phyloP scores from a whole-genome alignment of 2,329 filamentous ascomycete species.

The Cercospora sp. region DNA sequence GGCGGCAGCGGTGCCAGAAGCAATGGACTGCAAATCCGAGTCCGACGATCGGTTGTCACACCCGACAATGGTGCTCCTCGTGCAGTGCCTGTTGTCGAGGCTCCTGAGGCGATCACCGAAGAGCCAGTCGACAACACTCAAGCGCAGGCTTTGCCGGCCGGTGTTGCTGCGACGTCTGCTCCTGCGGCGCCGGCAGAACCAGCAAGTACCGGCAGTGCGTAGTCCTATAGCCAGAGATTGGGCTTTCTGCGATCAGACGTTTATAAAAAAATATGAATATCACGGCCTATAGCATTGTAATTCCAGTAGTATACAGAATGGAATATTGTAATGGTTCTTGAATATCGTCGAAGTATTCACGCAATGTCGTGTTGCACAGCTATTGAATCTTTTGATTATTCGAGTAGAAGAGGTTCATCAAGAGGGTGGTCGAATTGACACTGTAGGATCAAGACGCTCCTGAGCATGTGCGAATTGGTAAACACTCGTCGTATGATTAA shows the following conservation, averaged over 20 bases:
- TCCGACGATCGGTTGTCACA: slow-evolving; percentile 5
- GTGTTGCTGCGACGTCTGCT: background rate
- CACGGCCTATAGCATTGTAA: background rate
- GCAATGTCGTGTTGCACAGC: background rate
- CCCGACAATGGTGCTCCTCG: slow-evolving; percentile 6
- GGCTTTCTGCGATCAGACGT: background rate
- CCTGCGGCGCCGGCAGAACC: background rate
- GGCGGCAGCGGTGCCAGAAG: slow-evolving; percentile 7
- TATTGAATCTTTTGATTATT: background rate
- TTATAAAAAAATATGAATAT: background rate
- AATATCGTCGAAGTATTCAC: background rate
- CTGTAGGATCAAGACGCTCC: too few species aligned
- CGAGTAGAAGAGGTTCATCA: background rate
- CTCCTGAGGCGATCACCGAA: slow-evolving; percentile 1
- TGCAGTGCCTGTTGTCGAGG: slow-evolving; percentile 9
- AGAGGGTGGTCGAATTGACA: too few species aligned
- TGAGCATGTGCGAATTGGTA: too few species aligned
- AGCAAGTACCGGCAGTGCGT: background rate
- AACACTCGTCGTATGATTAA: too few species aligned
- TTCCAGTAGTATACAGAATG: background rate
- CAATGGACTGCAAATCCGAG: slow-evolving; percentile 8
- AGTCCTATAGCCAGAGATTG: background rate
- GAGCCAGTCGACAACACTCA: slow-evolving; percentile 2
- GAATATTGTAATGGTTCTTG: background rate
- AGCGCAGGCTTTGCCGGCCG: background rate